Percentiles rank a stretch among this genome's conserved stretches.
These are phyloP conservation scores for Syzygium oleosum DNA, from an alignment of 345 rosid genomes.

Conservation along the genomic window DNA sequence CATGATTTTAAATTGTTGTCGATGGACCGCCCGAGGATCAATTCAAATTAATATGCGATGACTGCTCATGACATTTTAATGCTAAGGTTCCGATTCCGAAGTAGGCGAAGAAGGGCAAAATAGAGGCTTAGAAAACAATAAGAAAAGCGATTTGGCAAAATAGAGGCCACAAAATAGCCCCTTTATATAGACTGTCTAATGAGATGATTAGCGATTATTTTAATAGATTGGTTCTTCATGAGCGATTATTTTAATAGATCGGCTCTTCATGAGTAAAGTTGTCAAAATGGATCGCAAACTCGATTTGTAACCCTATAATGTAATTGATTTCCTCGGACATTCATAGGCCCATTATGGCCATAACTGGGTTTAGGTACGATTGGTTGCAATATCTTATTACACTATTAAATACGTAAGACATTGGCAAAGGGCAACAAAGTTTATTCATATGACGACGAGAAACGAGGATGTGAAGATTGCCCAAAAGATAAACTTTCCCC, in stretches of 20 bases:
- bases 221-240: neutral
- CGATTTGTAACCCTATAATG: neutral
- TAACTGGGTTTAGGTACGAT: neutral
- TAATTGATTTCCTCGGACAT: fast-evolving
- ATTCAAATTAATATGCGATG: neutral
- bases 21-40: neutral
- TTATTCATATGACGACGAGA: neutral
- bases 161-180: neutral
- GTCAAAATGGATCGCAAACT: neutral
- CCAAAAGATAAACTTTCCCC: neutral
- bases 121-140: neutral
- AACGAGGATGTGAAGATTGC: fast-evolving
- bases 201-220: neutral
- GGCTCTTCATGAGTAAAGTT: fast-evolving
- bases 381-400: neutral
- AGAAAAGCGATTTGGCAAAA: neutral
- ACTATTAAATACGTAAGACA: fast-evolving
- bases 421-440: neutral
- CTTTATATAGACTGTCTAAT: neutral
- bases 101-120: no score
- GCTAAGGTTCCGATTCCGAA: no score
- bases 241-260: neutral
- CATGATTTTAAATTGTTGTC: neutral
- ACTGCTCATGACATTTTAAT: neutral
- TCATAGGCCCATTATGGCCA: neutral